phyloP scores from a whole-genome alignment of 1,139 yeast species.

The Arxiozyma bovina region DNA sequence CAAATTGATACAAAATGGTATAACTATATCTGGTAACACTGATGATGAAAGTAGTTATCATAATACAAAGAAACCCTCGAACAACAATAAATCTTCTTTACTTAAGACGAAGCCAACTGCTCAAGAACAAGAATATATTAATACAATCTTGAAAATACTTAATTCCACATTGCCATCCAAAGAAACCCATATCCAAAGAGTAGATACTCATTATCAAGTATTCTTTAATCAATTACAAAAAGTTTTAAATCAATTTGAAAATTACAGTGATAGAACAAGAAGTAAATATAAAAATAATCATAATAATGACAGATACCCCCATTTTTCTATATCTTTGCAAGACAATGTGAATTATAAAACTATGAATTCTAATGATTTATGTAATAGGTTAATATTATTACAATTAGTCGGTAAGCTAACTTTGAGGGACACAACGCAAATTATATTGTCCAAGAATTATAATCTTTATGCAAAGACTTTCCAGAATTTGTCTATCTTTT shows the following conservation, averaged over 20 bases:
- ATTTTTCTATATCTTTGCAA: neutral
- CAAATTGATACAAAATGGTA: slow-evolving; percentile 7
- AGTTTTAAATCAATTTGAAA: slow-evolving; percentile 13
- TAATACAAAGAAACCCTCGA: neutral
- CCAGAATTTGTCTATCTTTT: slow-evolving; percentile 15
- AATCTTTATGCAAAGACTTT: slow-evolving; percentile 14
- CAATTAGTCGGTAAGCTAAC: slow-evolving; percentile 13
- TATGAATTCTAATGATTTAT: slow-evolving; percentile 11
- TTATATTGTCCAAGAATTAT: slow-evolving; percentile 16
- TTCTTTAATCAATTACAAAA: slow-evolving; percentile 21
- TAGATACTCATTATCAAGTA: slow-evolving; percentile 25
- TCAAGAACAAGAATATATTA: slow-evolving; percentile 19
- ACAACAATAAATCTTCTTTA: neutral
- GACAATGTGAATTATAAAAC: slow-evolving; percentile 1
- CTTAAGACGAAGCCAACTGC: neutral
- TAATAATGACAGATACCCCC: neutral
- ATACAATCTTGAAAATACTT: slow-evolving; percentile 21
- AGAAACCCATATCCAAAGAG: slow-evolving; percentile 15
- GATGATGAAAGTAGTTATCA: too few relatives aligned
- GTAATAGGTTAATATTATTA: slow-evolving; percentile 17
- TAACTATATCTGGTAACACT: neutral
- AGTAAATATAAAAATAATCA: neutral
- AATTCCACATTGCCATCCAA: slow-evolving; percentile 25
- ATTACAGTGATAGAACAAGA: neutral
- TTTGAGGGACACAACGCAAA: slow-evolving; percentile 11